A percentile compares a stretch with the other conserved stretches of the same genome.
These are phyloP conservation scores for Stromatinia cepivora DNA, from an alignment of 2,329 filamentous ascomycete genomes.

Conservation along the genomic window DNA sequence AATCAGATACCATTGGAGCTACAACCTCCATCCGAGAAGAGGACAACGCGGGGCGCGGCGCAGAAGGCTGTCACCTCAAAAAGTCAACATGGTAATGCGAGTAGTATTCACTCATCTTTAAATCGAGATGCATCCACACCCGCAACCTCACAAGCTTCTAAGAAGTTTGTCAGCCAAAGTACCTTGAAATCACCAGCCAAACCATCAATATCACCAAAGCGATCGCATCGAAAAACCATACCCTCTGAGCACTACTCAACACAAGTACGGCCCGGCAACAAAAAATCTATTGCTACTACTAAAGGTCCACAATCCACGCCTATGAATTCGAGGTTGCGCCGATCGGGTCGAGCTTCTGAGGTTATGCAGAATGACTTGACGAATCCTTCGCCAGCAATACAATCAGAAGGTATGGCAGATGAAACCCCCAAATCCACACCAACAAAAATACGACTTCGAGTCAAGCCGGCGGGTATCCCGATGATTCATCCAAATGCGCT, in stretches of 20 bases:
- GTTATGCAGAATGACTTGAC: constrained; percentile 29
- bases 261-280: constrained; percentile 33
- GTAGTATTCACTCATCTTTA: constrained; percentile 28
- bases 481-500: constrained; percentile 61
- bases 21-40: constrained; percentile 51
- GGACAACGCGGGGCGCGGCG: constrained; percentile 51
- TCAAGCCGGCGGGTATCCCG: constrained; percentile 53
- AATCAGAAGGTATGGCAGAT: constrained; percentile 29
- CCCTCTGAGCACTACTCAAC: constrained; percentile 33
- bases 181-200: constrained; percentile 33
- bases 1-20: constrained; percentile 57
- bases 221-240: constrained; percentile 36
- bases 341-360: constrained; percentile 33
- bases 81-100: constrained; percentile 34
- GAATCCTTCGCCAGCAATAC: constrained; percentile 22
- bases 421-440: constrained; percentile 37
- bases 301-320: constrained; percentile 32
- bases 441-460: constrained; percentile 52
- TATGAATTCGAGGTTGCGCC: constrained; percentile 30
- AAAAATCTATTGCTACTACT: constrained; percentile 27
- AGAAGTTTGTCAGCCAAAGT: constrained; percentile 29
- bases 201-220: constrained; percentile 35
- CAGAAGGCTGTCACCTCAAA: constrained; percentile 41
- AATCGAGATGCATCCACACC: constrained; percentile 28
- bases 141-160: constrained; percentile 31